Percentiles rank a stretch among this genome's conserved stretches.
These are phyloP conservation scores for Backusella morwellensis DNA, from an alignment of 192 early-diverging fungal genomes.

Conservation along the genomic window DNA sequence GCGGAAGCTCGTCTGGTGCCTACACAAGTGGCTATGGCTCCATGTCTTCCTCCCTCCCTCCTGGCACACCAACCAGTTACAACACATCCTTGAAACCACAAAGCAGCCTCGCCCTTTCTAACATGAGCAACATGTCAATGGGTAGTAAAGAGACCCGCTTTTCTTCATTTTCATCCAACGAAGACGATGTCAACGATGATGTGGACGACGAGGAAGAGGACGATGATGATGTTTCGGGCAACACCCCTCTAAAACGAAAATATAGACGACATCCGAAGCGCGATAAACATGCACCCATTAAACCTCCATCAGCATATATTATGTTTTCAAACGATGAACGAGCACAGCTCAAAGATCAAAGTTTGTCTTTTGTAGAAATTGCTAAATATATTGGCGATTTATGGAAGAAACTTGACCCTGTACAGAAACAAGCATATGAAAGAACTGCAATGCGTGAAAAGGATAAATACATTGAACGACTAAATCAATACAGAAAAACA, in stretches of 20 bases:
- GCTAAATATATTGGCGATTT: constrained; percentile 43
- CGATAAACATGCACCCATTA: constrained; percentile 40
- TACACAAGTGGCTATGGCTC: neutral
- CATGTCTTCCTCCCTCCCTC: neutral
- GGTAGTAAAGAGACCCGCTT: neutral
- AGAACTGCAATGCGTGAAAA: constrained; percentile 28
- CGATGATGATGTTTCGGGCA: neutral
- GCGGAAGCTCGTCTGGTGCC: neutral
- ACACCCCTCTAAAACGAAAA: constrained; percentile 23
- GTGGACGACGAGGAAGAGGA: neutral
- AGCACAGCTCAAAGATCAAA: constrained; percentile 35
- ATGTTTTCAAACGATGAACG: constrained; percentile 42
- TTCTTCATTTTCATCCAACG: constrained; percentile 12
- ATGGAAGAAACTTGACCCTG: constrained; percentile 33
- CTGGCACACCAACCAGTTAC: neutral
- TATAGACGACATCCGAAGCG: constrained; percentile 45
- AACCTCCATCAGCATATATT: constrained; percentile 45
- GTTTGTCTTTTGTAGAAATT: constrained; percentile 34
- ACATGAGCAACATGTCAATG: neutral
- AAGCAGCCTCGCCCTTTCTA: neutral
- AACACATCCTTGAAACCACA: neutral
- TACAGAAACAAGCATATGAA: constrained; percentile 32
- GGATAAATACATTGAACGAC: constrained; percentile 27
- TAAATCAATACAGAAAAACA: constrained; percentile 29
- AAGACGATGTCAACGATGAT: neutral